Percentiles rank a stretch among this genome's conserved stretches.
Conservation (phyloP, 768 basidiomycete species). For the Calvatia gigantea region DNA sequence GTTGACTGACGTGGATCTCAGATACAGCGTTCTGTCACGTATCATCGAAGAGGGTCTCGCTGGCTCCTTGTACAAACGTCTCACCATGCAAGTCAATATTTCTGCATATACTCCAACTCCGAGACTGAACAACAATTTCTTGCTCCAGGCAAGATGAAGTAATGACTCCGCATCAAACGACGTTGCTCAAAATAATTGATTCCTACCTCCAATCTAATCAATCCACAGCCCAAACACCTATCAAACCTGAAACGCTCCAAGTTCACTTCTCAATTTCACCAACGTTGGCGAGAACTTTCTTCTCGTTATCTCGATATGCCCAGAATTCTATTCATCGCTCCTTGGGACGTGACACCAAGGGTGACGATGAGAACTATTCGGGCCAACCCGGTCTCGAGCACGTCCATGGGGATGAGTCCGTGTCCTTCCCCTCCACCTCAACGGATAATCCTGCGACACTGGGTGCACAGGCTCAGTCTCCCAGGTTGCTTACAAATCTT, state of each 20-base stretch:
- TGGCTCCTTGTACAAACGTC: conserved; percentile 54
- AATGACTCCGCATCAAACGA: conserved; percentile 82
- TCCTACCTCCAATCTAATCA: conserved; percentile 68
- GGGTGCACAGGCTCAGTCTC: conserved; percentile 2
- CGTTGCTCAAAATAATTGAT: conserved; percentile 84
- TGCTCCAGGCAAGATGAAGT: conserved; percentile 61
- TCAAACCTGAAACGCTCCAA: conserved; percentile 28
- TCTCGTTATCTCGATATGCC: conserved; percentile 57
- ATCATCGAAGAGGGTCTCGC: conserved; percentile 59
- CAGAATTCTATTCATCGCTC: conserved; percentile 48
- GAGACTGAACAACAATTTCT: conserved; percentile 3
- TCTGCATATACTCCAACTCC: not conserved
- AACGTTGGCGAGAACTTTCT: conserved; percentile 62
- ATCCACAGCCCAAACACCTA: conserved; percentile 24
- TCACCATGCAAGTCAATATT: conserved; percentile 51
- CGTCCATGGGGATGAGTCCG: conserved; percentile 3
- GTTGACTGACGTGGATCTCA: conserved; percentile 22
- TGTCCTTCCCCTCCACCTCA: conserved; percentile 1
- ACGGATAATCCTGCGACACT: conserved; percentile 5
- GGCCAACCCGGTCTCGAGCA: not conserved
- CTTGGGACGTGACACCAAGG: conserved; percentile 26
- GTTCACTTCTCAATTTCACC: conserved; percentile 44
- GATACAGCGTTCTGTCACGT: conserved; percentile 63
- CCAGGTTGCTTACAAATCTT: conserved; percentile 22
- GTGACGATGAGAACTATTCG: conserved; percentile 8